Evolutionary conservation across 1,284 basidiomycete genomes (phyloP).

Genomic region (Sporisorium exsertum): DNA sequence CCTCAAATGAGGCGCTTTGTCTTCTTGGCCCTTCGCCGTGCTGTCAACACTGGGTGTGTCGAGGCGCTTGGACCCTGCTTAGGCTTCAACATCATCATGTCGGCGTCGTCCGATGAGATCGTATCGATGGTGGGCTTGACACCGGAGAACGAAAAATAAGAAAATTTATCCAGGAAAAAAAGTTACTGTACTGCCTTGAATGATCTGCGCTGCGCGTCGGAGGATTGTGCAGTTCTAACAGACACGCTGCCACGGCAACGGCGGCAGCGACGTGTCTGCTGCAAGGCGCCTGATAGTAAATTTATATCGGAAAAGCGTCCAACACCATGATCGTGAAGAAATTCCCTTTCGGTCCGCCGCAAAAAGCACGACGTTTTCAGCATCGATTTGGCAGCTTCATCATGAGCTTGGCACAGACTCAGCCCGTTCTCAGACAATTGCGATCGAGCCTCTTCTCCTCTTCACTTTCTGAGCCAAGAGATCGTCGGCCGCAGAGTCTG

Average conservation of each 20-base stretch:
- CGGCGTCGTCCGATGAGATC: not conserved
- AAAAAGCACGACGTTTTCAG: not conserved
- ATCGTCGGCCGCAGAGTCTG: not conserved
- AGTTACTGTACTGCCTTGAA: not conserved
- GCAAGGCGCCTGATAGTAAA: slow-evolving; percentile 5
- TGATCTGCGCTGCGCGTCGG: slow-evolving; percentile 7
- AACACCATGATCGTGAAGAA: too few species aligned
- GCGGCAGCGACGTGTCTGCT: slow-evolving; percentile 1
- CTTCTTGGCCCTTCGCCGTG: too few species aligned
- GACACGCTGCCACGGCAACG: not conserved
- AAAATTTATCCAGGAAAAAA: not conserved
- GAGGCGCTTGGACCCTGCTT: too few species aligned
- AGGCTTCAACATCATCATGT: too few species aligned
- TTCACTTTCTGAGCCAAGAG: not conserved
- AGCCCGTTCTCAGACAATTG: too few species aligned
- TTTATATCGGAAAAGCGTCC: not conserved
- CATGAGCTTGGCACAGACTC: not conserved
- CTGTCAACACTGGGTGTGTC: too few species aligned
- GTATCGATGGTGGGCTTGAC: not conserved
- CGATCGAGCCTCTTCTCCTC: not conserved
- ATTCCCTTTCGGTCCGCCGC: too few species aligned
- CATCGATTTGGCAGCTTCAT: not conserved
- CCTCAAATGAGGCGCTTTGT: not conserved
- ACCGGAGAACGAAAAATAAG: not conserved
- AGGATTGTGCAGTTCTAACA: not conserved